Evolutionary conservation across 208 protist genomes (phyloP), one percentile per base, ranked within the genome.

Genomic region (Trypanosoma brucei): DNA sequence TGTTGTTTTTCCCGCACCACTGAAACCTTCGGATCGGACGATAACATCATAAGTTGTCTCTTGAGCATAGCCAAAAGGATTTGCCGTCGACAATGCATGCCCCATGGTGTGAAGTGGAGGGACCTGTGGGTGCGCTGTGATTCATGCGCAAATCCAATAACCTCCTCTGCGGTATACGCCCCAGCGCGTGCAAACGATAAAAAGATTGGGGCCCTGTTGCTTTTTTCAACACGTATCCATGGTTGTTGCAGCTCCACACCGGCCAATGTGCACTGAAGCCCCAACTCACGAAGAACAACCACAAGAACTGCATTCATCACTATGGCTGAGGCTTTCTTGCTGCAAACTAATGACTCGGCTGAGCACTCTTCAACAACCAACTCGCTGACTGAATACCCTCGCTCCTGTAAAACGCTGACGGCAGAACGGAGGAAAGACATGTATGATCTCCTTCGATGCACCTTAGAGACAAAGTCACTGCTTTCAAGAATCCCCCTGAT

Each of bases 261-360:
- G 3, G 75, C 75, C n/a, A 89, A n/a, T 35, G 64, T 68, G 60
- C 76, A 70, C 33, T 62, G 35, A 9, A 78, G 42, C 3, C 55
- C 61, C 3, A 79, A 22, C 13, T 62, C 59, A 37, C 48, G n/a
- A 45, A 89, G 70, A 22, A 78, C 59, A 0, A 78, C 36, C 8
- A 67, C 37, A 8, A 89, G 55, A 42, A 85, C 33, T 31, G 77
- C 39, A 48, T 89, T 89, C 3, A 89, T 66, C 2, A 89, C 37
- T 56, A 77, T 72, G 50, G 77, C 72, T 40, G 79, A 81, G 0
- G 69, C 68, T 33, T 68, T 59, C 22, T 44, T 53, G 22, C 57
- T 55, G 40, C 68, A 46, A 3, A 75, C n/a, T 2, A 88, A 52
- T 1, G 65, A 73, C 4, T 72, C 11, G 31, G 72, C n/a, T 40